Conservation (phyloP, 2,329 filamentous ascomycete species). For the Botrytis medusae region DNA sequence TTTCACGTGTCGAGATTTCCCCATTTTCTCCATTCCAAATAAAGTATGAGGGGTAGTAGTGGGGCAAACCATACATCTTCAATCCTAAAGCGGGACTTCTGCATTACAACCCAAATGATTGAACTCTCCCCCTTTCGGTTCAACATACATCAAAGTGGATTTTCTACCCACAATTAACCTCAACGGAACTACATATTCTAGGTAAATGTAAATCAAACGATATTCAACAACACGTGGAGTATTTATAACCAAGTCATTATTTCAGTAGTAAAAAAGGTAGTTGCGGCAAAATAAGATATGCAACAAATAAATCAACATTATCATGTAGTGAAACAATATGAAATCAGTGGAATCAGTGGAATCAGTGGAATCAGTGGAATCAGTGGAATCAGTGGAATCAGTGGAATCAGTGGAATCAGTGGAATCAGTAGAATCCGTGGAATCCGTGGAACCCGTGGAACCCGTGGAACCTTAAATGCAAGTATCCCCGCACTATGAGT, state of each 20-base stretch:
- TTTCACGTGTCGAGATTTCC: conserved; percentile 1
- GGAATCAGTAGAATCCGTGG: no score
- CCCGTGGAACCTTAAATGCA: background rate
- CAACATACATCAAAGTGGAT: conserved; percentile 8
- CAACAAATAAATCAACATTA: background rate
- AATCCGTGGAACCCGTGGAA: no score
- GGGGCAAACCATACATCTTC: background rate
- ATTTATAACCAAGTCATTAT: background rate
- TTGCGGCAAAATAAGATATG: conserved; percentile 14
- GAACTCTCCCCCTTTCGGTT: background rate
- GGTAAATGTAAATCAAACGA: background rate
- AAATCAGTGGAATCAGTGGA: no score
- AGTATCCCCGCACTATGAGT: conserved; percentile 3
- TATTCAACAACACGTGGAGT: conserved; percentile 3
- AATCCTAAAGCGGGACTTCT: conserved; percentile 4
- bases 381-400: background rate
- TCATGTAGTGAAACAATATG: background rate
- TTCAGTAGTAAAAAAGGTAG: background rate
- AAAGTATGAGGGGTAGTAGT: conserved; percentile 12
- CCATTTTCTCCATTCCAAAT: background rate
- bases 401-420: background rate
- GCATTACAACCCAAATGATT: background rate
- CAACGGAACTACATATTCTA: background rate
- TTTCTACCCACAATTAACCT: background rate
- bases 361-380: no score